A percentile compares a stretch with the other conserved stretches of the same genome.
Evolutionary conservation across 345 rosid species (phyloP).

Genomic region (Dipteronia sinensis): DNA sequence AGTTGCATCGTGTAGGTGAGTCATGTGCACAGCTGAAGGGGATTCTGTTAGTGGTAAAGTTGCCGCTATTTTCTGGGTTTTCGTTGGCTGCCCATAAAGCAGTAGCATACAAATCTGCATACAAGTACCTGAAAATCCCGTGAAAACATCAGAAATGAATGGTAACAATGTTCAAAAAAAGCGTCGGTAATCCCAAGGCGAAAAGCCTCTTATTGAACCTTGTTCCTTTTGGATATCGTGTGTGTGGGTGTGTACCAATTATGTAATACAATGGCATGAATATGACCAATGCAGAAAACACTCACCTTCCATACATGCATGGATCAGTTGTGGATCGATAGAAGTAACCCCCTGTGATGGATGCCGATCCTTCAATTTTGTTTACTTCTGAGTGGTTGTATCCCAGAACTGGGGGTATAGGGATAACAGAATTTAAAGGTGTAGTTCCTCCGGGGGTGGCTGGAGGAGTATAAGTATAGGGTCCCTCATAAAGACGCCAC

Average conservation of each 20-base stretch:
- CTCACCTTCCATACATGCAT: constrained; percentile 78
- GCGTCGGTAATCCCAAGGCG: background rate
- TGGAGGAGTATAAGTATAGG: constrained; percentile 38
- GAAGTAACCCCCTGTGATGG: constrained; percentile 87
- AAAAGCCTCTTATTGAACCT: background rate
- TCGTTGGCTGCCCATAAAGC: constrained; percentile 74
- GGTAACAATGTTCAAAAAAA: background rate
- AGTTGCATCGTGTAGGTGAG: constrained; percentile 67
- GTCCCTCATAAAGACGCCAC: constrained; percentile 85
- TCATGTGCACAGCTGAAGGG: constrained; percentile 67
- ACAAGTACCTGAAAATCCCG: constrained; percentile 66
- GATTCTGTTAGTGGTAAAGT: constrained; percentile 52
- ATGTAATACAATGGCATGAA: background rate
- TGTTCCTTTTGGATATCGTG: background rate
- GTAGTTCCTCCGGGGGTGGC: constrained; percentile 64
- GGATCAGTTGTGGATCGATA: constrained; percentile 78
- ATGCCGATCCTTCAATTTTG: constrained; percentile 81
- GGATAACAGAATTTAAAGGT: constrained; percentile 46
- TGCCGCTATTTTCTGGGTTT: constrained; percentile 72
- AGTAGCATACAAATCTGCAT: constrained; percentile 76
- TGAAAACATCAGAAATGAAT: background rate
- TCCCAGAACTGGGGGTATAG: constrained; percentile 72
- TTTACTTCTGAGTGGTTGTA: constrained; percentile 87
- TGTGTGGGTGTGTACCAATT: background rate
- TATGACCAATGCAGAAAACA: background rate